Evolutionary conservation across 148 eudicot genomes (phyloP).

Genomic region (Persicaria tinctoria): DNA sequence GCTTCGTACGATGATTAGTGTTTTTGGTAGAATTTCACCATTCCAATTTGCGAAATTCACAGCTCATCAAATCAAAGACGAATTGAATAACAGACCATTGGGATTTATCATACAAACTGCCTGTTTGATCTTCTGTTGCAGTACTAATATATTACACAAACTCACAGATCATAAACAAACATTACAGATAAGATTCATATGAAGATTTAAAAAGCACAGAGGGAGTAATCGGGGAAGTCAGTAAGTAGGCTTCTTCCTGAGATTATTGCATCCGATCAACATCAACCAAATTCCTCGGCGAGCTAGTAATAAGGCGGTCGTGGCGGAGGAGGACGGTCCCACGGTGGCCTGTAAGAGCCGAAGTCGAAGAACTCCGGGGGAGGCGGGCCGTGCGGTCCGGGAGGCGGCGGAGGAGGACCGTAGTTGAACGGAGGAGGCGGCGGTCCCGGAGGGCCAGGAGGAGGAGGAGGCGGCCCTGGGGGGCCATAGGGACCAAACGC

Average conservation of each 20-base stretch:
- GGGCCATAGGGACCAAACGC: background rate
- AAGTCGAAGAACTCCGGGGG: conserved; percentile 1
- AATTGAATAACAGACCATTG: background rate
- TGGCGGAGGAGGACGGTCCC: background rate
- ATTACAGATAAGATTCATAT: no score
- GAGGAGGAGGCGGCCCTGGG: background rate
- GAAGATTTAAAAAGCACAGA: no score
- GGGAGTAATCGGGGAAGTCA: background rate
- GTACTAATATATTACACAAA: background rate
- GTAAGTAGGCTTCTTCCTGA: background rate
- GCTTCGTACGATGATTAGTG: conserved; percentile 72
- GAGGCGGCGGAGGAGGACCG: background rate
- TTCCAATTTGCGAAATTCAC: background rate
- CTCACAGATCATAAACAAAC: background rate
- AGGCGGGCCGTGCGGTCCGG: background rate
- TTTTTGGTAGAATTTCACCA: background rate
- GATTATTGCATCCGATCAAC: background rate
- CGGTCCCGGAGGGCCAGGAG: background rate
- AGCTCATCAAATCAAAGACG: background rate
- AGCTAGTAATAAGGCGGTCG: background rate
- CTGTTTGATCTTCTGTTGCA: background rate
- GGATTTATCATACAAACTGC: background rate
- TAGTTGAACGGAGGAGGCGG: background rate
- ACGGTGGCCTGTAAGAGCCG: background rate
- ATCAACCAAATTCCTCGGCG: background rate